Percentiles rank a stretch among this genome's conserved stretches.
Conservation (phyloP, 345 rosid species). For the Citrus inodora region DNA sequence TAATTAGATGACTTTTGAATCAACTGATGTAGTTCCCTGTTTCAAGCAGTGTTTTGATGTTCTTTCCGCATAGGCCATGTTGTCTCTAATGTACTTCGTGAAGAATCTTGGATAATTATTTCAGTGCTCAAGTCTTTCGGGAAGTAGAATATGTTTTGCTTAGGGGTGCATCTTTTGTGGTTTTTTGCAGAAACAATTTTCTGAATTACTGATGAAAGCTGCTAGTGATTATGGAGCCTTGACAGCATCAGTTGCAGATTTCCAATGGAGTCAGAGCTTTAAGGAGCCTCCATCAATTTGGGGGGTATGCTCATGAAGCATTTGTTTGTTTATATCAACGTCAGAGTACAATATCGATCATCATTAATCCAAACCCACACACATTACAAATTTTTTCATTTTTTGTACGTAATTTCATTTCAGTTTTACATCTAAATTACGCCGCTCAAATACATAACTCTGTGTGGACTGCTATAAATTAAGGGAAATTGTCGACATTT, state of each 20-base stretch:
- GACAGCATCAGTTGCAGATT: slow-evolving; percentile 88
- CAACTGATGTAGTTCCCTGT: not conserved
- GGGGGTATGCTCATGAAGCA: slow-evolving; percentile 66
- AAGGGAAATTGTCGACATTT: not conserved
- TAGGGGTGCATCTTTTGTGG: slow-evolving; percentile 12
- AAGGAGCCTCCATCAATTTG: slow-evolving; percentile 96
- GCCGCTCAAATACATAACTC: not conserved
- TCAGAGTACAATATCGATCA: not conserved
- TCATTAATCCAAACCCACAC: not conserved
- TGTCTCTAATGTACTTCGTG: not conserved
- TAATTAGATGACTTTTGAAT: not conserved
- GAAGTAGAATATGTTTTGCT: not conserved
- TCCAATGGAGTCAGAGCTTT: slow-evolving; percentile 97
- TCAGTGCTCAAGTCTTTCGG: not conserved
- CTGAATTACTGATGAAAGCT: slow-evolving; percentile 93
- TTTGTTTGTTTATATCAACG: not conserved
- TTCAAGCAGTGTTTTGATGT: not conserved
- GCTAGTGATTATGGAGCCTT: slow-evolving; percentile 95
- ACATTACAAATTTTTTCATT: not conserved
- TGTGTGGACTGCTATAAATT: too few relatives aligned
- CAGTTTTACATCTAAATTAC: not conserved
- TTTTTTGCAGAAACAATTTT: slow-evolving; percentile 83
- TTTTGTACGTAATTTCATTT: not conserved
- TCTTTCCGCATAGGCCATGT: not conserved
- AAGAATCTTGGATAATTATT: not conserved